These are phyloP conservation scores for Thozetella sp. DNA, from an alignment of 495 filamentous ascomycete genomes.

Conservation along the genomic window DNA sequence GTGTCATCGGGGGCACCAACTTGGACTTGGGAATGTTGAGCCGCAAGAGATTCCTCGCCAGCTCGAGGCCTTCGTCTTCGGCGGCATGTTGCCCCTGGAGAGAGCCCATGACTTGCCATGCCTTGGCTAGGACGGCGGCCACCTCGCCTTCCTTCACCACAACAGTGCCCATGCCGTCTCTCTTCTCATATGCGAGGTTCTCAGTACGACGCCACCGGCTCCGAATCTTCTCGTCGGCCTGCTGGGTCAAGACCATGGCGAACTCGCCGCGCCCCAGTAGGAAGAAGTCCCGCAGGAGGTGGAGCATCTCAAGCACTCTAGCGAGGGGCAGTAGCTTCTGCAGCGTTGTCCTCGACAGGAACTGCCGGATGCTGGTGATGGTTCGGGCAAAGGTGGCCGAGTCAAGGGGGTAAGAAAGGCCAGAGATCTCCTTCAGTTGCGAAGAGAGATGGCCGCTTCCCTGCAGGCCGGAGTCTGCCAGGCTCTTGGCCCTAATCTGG, in stretches of 20 bases:
- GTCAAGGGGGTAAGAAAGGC: constrained; percentile 72
- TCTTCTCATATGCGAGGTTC: constrained; percentile 54
- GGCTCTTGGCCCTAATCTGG: constrained; percentile 62
- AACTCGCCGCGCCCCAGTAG: constrained; percentile 90
- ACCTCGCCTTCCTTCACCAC: constrained; percentile 88
- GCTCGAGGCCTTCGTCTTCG: constrained; percentile 77
- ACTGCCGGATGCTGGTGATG: constrained; percentile 75
- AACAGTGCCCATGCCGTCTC: constrained; percentile 51
- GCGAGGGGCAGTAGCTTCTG: constrained; percentile 77
- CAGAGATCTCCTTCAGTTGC: constrained; percentile 74
- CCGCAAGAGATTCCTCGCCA: constrained; percentile 74
- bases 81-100: constrained; percentile 71
- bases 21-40: constrained; percentile 58
- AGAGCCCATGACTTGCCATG: constrained; percentile 76
- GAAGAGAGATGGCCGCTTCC: constrained; percentile 63
- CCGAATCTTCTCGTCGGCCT: constrained; percentile 76
- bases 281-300: constrained; percentile 82
- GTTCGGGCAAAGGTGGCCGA: constrained; percentile 67
- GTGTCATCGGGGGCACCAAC: constrained; percentile 24
- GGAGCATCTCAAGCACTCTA: constrained; percentile 75
- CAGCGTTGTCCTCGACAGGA: constrained; percentile 77
- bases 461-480: constrained; percentile 55
- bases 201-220: constrained; percentile 56
- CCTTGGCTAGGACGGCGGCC: constrained; percentile 66
- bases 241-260: constrained; percentile 78